A percentile compares a stretch with the other conserved stretches of the same genome.
Evolutionary conservation across 2,329 filamentous ascomycete species (phyloP).

Genomic region (Orbilia blumenaviensis): DNA sequence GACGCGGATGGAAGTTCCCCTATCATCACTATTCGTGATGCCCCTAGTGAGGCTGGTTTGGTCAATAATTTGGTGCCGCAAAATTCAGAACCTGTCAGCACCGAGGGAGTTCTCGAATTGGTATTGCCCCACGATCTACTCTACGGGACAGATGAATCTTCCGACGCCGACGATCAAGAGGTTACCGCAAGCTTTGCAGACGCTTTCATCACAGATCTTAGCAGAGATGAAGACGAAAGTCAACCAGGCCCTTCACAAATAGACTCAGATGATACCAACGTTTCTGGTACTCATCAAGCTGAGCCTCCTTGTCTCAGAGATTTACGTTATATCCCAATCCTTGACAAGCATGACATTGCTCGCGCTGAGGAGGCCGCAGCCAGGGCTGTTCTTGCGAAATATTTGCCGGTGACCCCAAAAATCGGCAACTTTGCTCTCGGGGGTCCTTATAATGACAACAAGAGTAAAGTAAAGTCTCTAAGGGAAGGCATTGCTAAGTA

Average conservation of each 20-base stretch:
- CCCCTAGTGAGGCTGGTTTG: not conserved
- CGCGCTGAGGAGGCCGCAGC: not conserved
- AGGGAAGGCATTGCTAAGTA: not conserved
- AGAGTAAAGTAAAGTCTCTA: not conserved
- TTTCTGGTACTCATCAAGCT: not conserved
- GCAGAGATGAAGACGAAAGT: not conserved
- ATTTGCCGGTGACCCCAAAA: not conserved
- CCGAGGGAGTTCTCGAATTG: not conserved
- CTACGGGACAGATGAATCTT: not conserved
- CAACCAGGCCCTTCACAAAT: not conserved
- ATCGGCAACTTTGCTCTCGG: not conserved
- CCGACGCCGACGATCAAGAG: not conserved
- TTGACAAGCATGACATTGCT: slow-evolving; percentile 5
- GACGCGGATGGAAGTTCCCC: not conserved
- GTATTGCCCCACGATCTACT: not conserved
- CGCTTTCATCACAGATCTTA: not conserved
- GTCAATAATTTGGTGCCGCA: not conserved
- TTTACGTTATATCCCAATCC: not conserved
- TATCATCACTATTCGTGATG: not conserved
- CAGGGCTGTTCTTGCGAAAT: not conserved
- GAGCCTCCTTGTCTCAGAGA: not conserved
- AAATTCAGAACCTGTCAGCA: not conserved
- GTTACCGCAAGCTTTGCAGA: not conserved
- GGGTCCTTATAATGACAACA: not conserved
- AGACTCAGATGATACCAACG: not conserved